Conservation (phyloP, 352 stramenopile genomes). For the Globisporangium barbulae region DNA sequence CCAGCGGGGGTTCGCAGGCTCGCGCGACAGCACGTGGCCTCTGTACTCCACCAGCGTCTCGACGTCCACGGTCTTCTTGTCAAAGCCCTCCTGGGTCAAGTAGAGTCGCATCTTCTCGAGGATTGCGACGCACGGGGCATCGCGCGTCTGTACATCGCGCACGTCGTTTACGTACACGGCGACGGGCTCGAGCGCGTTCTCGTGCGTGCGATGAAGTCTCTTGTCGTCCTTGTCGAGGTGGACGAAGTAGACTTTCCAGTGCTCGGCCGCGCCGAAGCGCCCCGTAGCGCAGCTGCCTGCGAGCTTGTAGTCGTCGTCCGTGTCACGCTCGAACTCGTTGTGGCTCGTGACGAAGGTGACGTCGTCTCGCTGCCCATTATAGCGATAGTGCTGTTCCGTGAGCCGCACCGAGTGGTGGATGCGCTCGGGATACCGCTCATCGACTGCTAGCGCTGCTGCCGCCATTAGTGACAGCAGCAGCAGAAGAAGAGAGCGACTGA, state of each 20-base stretch:
- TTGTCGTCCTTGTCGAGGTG: not conserved
- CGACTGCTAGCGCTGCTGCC: not conserved
- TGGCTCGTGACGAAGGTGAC: not conserved
- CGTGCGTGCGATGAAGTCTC: conserved; percentile 5
- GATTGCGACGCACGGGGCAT: conserved; percentile 5
- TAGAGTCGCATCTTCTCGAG: not conserved
- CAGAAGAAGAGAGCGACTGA: not conserved
- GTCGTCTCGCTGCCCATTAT: conserved; percentile 7
- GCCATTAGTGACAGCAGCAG: not conserved
- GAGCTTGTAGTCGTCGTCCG: not conserved
- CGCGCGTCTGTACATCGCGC: not conserved
- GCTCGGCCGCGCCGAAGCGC: conserved; percentile 8
- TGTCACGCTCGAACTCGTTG: not conserved
- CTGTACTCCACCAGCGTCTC: not conserved
- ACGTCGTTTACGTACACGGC: conserved; percentile 11
- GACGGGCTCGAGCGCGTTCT: not conserved
- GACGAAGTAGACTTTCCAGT: conserved; percentile 10
- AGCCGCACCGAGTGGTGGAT: conserved; percentile 7
- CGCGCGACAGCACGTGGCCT: not conserved
- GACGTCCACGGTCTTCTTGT: not conserved
- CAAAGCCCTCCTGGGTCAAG: not conserved
- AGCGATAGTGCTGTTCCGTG: conserved; percentile 13
- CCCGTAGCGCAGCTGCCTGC: conserved; percentile 5
- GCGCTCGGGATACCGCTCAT: not conserved
- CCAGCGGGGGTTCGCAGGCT: conserved; percentile 3